Percentiles rank a stretch among this genome's conserved stretches.
These are phyloP conservation scores for Neonectria coccinea DNA, from an alignment of 2,329 filamentous ascomycete genomes.

Conservation along the genomic window DNA sequence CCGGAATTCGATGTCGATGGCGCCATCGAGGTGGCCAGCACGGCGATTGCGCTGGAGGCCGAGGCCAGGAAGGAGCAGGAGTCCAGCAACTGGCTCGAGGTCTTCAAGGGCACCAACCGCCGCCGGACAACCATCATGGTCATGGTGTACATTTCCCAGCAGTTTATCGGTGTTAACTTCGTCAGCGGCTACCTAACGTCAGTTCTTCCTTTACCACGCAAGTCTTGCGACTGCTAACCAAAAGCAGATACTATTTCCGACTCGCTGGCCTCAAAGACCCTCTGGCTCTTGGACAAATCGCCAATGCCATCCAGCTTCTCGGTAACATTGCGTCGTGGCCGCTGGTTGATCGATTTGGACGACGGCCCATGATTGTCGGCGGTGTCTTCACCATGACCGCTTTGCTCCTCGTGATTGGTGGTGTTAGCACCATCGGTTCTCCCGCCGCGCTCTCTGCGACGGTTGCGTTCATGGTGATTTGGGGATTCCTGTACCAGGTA, in stretches of 20 bases:
- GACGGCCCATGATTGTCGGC: conserved; percentile 47
- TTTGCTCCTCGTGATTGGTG: too few species aligned
- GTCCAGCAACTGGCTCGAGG: conserved; percentile 42
- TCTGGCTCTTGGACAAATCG: conserved; percentile 45
- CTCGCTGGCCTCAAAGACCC: conserved; percentile 46
- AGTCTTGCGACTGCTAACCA: background rate
- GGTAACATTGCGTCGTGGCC: conserved; percentile 49
- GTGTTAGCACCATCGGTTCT: conserved; percentile 41
- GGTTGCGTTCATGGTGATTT: conserved; percentile 47
- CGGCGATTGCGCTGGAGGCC: conserved; percentile 41
- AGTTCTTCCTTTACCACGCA: background rate
- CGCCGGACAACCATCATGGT: conserved; percentile 47
- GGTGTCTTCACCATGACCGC: conserved; percentile 30
- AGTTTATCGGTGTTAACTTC: conserved; percentile 48
- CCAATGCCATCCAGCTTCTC: conserved; percentile 46
- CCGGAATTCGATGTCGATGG: conserved; percentile 42
- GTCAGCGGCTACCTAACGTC: conserved; percentile 46
- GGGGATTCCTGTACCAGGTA: conserved; percentile 46
- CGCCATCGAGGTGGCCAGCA: conserved; percentile 31
- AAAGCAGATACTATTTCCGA: conserved; percentile 41
- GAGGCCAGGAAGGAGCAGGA: conserved; percentile 39
- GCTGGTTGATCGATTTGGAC: conserved; percentile 47
- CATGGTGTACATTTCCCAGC: conserved; percentile 49
- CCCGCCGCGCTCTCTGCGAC: conserved; percentile 37
- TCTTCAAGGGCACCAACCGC: conserved; percentile 45